Evolutionary conservation across 164 flowering plant genomes (phyloP), one percentile per base, ranked within the genome.

Genomic region (Magnolia sinica): DNA sequence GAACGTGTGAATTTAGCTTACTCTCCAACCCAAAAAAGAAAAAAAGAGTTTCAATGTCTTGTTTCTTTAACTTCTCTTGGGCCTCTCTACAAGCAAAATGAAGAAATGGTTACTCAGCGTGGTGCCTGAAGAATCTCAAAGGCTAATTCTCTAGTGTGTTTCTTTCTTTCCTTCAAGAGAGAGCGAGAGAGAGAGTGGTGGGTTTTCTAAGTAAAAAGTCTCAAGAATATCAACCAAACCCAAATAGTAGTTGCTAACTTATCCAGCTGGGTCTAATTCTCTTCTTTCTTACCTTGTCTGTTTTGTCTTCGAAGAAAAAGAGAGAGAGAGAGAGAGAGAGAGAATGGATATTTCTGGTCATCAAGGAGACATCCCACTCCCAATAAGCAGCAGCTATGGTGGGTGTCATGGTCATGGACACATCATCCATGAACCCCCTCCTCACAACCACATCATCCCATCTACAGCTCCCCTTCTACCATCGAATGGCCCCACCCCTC

Each of bases 311-410:
- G 20, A 14, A 13, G 24, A 13, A 68, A 24, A 14, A 65, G 64
- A 63, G 71, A 68, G 73, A 20, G 51, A 59, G 65, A 65, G 20
- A 73, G 68, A 75, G 45, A 68, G 20, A 73, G 50, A 31, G 55
- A 55, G 45, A 79, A 68, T 88, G 91, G 90, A 89, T 61, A 80
- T 84, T 76, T 81, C 92, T 45, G 81, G 83, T 71, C 88, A 85
- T 72, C 88, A 86, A 31, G 91, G 79, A 18, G 90, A 85, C 23
- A 88, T 88, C 70, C 87, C 95, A 73, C 83, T 88, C 59, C 95
- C 95, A 74, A 73, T 90, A 64, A 88, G 77, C 82, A 86, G 88
- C 81, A 71, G 82, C 65, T 88, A 81, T 82, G 85, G 58, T 74
- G 85, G 84, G 8, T 65, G 68, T 23, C 68, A 65, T 67, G 83